These are phyloP conservation scores for Chaetomium sp. DNA, from an alignment of 2,329 filamentous ascomycete species.

Conservation along the genomic window DNA sequence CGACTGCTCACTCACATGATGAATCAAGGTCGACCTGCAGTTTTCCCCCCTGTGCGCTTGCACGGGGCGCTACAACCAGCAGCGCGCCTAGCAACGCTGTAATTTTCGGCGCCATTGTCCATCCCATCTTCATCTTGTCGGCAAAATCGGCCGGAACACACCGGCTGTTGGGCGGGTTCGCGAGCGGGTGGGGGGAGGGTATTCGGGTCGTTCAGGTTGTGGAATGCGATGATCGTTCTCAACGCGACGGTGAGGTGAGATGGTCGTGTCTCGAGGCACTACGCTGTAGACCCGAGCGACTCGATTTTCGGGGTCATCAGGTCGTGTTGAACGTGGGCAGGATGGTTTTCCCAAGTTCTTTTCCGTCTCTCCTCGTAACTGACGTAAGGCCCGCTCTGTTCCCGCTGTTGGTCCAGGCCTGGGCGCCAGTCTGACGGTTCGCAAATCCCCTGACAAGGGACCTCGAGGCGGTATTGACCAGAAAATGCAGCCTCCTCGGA, in stretches of 20 bases:
- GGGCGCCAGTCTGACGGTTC: neutral
- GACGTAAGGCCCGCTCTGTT: slow-evolving; percentile 22
- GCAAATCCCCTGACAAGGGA: neutral
- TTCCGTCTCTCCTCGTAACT: slow-evolving; percentile 7
- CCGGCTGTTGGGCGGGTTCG: slow-evolving; percentile 6
- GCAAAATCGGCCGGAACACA: slow-evolving; percentile 11
- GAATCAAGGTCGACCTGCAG: slow-evolving; percentile 32
- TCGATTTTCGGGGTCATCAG: slow-evolving; percentile 14
- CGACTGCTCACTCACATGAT: slow-evolving; percentile 20
- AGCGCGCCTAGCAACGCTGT: slow-evolving; percentile 24
- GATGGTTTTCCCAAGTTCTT: neutral
- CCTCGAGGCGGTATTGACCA: neutral
- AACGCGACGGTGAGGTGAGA: neutral
- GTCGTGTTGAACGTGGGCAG: neutral
- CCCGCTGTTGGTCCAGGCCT: slow-evolving; percentile 12
- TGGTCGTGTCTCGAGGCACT: slow-evolving; percentile 7
- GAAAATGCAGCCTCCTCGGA: slow-evolving; percentile 7
- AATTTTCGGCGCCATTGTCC: slow-evolving; percentile 21
- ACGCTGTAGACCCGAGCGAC: slow-evolving; percentile 6
- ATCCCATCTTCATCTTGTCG: slow-evolving; percentile 25
- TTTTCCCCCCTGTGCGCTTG: slow-evolving; percentile 16
- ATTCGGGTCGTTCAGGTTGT: neutral
- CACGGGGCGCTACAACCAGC: slow-evolving; percentile 25
- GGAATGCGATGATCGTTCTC: neutral
- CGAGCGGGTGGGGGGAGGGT: neutral